Conservation (phyloP, 2,329 filamentous ascomycete genomes). For the Macrophomina phaseolina region DNA sequence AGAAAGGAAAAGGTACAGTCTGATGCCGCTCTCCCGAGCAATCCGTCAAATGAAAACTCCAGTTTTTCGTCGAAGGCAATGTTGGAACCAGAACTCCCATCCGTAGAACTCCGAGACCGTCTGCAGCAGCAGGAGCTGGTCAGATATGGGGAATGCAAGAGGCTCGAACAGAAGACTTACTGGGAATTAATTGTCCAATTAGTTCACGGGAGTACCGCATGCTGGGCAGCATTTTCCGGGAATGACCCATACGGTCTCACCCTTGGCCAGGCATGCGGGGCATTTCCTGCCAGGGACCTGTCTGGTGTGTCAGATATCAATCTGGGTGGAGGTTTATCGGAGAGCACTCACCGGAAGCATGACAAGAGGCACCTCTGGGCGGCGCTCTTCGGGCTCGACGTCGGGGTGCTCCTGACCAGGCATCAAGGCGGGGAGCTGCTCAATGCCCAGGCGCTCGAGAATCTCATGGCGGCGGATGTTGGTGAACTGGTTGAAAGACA, state of each 20-base stretch:
- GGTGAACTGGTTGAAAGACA: constrained; percentile 29
- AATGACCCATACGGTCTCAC: constrained; percentile 49
- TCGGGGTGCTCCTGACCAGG: constrained; percentile 12
- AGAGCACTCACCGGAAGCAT: constrained; percentile 41
- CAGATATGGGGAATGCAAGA: not conserved
- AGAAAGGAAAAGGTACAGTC: constrained; percentile 16
- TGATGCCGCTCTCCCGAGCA: constrained; percentile 8
- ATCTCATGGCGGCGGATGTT: constrained; percentile 28
- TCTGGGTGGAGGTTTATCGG: not conserved
- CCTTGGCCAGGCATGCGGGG: constrained; percentile 46
- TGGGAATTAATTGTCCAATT: constrained; percentile 1
- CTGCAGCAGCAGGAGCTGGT: not conserved
- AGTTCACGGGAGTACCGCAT: constrained; percentile 49
- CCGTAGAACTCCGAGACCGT: constrained; percentile 19
- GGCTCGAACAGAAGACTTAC: not conserved
- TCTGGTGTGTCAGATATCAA: constrained; percentile 15
- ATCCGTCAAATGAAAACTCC: constrained; percentile 9
- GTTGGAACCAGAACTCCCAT: constrained; percentile 15
- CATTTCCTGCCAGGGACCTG: constrained; percentile 48
- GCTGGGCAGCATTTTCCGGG: constrained; percentile 47
- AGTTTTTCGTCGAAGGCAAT: constrained; percentile 7
- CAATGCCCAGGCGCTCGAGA: constrained; percentile 27
- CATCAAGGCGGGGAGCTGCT: constrained; percentile 27
- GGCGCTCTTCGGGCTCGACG: constrained; percentile 20
- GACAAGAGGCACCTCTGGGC: constrained; percentile 37